Conservation (phyloP, 164 flowering plant species). For the Berberis thunbergii region DNA sequence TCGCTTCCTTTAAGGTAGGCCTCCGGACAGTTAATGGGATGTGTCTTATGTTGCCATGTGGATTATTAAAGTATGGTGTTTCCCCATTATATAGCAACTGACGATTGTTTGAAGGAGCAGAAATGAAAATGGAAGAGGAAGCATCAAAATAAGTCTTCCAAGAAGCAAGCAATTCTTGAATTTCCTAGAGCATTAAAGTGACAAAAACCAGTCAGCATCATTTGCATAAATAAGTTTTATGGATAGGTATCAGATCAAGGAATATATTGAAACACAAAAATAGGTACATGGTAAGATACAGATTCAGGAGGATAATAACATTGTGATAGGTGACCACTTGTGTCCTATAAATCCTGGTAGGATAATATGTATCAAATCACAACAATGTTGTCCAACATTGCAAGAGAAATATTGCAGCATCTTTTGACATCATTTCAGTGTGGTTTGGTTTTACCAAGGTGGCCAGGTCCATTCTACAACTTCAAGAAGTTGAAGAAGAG, state of each 20-base stretch:
- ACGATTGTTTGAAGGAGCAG: slow-evolving; percentile 75
- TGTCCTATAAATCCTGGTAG: too few relatives aligned
- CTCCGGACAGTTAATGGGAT: slow-evolving; percentile 74
- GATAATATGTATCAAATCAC: too few relatives aligned
- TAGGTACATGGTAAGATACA: not conserved
- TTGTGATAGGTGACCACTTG: too few relatives aligned
- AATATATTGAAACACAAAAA: not conserved
- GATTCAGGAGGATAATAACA: too few relatives aligned
- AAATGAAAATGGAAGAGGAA: slow-evolving; percentile 47
- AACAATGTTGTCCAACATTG: too few relatives aligned
- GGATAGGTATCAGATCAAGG: not conserved
- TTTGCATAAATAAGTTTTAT: not conserved
- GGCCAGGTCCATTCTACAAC: too few relatives aligned
- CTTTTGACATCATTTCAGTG: too few relatives aligned
- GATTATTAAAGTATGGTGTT: slow-evolving; percentile 48
- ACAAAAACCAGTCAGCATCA: slow-evolving; percentile 4
- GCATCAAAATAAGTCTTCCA: slow-evolving; percentile 91
- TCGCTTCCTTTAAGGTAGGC: slow-evolving; percentile 87
- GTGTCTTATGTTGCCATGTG: slow-evolving; percentile 27
- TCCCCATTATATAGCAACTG: slow-evolving; percentile 73
- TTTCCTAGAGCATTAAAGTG: slow-evolving; percentile 34
- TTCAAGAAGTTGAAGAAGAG: too few relatives aligned
- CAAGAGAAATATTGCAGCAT: too few relatives aligned
- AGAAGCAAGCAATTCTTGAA: slow-evolving; percentile 67
- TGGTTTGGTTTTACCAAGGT: too few relatives aligned